Conservation (phyloP, 345 rosid species). For the Hibiscus trionum region DNA sequence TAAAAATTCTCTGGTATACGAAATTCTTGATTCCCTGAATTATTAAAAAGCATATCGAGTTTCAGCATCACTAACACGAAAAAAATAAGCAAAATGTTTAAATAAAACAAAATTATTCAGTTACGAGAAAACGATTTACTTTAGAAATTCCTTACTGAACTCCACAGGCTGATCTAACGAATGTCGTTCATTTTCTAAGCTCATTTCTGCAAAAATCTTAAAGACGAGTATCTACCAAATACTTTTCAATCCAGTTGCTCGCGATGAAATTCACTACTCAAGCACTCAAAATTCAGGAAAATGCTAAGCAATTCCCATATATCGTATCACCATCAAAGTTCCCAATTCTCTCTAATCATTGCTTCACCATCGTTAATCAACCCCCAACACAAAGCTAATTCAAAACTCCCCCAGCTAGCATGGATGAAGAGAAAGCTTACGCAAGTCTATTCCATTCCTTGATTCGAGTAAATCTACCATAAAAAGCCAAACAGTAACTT, state of each 20-base stretch:
- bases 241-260: background rate
- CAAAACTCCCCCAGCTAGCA: slow-evolving; percentile 15
- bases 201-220: slow-evolving; percentile 43
- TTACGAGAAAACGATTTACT: slow-evolving; percentile 24
- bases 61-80: background rate
- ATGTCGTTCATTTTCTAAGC: slow-evolving; percentile 42
- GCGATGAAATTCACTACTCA: slow-evolving; percentile 3
- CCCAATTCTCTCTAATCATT: background rate
- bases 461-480: slow-evolving; percentile 12
- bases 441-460: slow-evolving; percentile 20
- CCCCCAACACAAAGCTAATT: slow-evolving; percentile 6
- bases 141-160: slow-evolving; percentile 24
- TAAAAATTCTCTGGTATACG: slow-evolving; percentile 62
- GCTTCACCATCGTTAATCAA: slow-evolving; percentile 14
- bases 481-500: background rate
- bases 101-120: background rate
- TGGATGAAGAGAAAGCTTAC: slow-evolving; percentile 7
- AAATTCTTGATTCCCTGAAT: slow-evolving; percentile 50
- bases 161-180: slow-evolving; percentile 34
- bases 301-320: slow-evolving; percentile 2
- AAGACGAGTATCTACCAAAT: background rate
- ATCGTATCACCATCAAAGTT: background rate
- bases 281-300: slow-evolving; percentile 3
- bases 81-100: background rate
- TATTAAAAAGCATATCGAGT: slow-evolving; percentile 12